A percentile compares a stretch with the other conserved stretches of the same genome.
Evolutionary conservation across 805 yeast species (phyloP).

Genomic region (Pichia rugopelliculosa): DNA sequence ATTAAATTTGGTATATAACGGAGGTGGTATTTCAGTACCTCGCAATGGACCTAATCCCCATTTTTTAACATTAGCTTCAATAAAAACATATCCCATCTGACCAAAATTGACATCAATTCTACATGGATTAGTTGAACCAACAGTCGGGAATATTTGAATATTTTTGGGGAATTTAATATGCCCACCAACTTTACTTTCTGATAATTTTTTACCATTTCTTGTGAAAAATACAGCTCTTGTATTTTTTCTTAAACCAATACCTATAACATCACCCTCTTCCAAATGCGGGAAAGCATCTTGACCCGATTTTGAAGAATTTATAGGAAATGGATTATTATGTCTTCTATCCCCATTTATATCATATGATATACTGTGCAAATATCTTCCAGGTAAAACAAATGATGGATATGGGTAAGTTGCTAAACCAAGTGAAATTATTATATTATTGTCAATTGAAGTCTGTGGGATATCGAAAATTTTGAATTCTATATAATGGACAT

Average conservation of each 20-base stretch:
- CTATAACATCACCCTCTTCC: constrained; percentile 84
- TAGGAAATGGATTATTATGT: constrained; percentile 67
- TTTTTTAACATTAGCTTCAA: constrained; percentile 88
- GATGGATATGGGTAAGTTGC: constrained; percentile 87
- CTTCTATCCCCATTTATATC: constrained; percentile 80
- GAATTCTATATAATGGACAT: constrained; percentile 82
- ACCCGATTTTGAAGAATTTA: constrained; percentile 1
- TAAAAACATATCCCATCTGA: constrained; percentile 79
- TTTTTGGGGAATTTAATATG: constrained; percentile 66
- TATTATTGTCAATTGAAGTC: constrained; percentile 32
- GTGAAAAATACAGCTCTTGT: constrained; percentile 89
- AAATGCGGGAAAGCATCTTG: constrained; percentile 40
- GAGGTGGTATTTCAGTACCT: constrained; percentile 89
- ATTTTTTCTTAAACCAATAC: constrained; percentile 79
- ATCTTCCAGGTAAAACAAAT: constrained; percentile 90
- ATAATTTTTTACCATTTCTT: constrained; percentile 83
- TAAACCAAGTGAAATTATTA: constrained; percentile 66
- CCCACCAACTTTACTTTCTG: constrained; percentile 76
- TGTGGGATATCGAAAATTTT: constrained; percentile 68
- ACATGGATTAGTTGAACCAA: constrained; percentile 71
- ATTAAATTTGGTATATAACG: constrained; percentile 75
- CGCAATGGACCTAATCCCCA: constrained; percentile 94
- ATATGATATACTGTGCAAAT: constrained; percentile 76
- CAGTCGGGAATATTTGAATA: constrained; percentile 72
- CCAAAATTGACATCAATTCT: constrained; percentile 90